Percentiles rank a stretch among this genome's conserved stretches.
These are phyloP conservation scores for Themeda triandra DNA, from an alignment of 176 grass and related monocot species.

Conservation along the genomic window DNA sequence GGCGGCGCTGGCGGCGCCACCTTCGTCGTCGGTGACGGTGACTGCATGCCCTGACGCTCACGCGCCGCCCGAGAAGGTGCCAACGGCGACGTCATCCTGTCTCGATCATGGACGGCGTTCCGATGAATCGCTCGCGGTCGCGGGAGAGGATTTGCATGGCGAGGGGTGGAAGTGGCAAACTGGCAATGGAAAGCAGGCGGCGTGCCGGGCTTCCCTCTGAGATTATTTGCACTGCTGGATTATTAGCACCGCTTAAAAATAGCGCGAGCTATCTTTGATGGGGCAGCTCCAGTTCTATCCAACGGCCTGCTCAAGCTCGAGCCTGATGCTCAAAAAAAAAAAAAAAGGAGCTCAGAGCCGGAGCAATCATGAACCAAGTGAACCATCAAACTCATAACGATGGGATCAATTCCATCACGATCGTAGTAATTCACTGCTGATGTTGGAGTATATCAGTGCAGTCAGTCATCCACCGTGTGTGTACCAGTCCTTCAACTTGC, in stretches of 20 bases:
- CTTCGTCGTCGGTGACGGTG: not conserved
- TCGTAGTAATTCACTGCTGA: not conserved
- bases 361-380: no score
- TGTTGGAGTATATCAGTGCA: no score
- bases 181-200: not conserved
- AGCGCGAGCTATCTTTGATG: constrained; percentile 21
- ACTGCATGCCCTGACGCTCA: not conserved
- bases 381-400: not conserved
- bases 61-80: not conserved
- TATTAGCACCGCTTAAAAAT: constrained; percentile 21
- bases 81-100: constrained; percentile 16
- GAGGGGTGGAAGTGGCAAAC: no score
- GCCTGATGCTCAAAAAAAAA: no score
- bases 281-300: not conserved
- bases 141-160: not conserved
- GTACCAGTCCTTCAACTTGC: no score
- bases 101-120: constrained; percentile 4
- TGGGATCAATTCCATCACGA: not conserved
- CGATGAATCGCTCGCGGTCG: not conserved
- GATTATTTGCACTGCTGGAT: not conserved
- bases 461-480: no score
- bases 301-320: not conserved
- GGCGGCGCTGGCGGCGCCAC: not conserved
- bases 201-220: not conserved
- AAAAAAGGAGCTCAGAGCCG: no score